Base-by-base conservation (phyloP, 306 rosid species). In the Elaeagnus macrophylla region DNA sequence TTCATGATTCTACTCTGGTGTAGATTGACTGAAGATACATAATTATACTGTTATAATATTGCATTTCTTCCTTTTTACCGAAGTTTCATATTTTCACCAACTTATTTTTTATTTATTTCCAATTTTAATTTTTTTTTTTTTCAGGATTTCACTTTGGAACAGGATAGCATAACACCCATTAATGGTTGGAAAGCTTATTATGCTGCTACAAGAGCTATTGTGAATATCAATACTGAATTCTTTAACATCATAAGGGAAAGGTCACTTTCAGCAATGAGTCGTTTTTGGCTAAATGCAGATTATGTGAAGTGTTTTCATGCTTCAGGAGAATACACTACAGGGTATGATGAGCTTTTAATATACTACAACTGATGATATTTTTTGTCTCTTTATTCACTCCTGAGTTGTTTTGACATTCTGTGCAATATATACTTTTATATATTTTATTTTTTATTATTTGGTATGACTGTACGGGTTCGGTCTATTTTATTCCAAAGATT, bases 101-200 rank as follows among this genome's bases (percentile, higher is more conserved):
- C 15, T 42, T 57, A 14, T 52, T 11, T n/a, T n/a, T n/a, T n/a
- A n/a, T n/a, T n/a, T n/a, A n/a, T n/a, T n/a, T n/a, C n/a, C n/a
- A 54, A 41, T 43, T 14, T 79, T 47, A 51, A 42, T 37, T 44
- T 62, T 63, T 39, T 45, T 81, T 37, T 16, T 62, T 75, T 66
- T 42, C 55, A 91, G 95, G 99, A 93, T 76, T 93, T 84, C 73
- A 82, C 99, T 9, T 73, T 75, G 81, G 99, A 93, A 73, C 99
- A 93, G 74, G 94, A 77, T 64, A 74, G 71, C 12, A 58, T 93
- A 51, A 84, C 77, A 13, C 99, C 99, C 25, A 59, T 48, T 19
- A 93, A 88, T 61, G 99, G 99, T 64, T 88, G 99, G 99, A 93
- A 93, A 66, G 90, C 95, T 49, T 93, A 93, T 77, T 93, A 93